Percentiles rank a stretch among this genome's conserved stretches.
These are phyloP conservation scores for Chenopodium formosanum DNA, from an alignment of 148 eudicot genomes.

Conservation along the genomic window DNA sequence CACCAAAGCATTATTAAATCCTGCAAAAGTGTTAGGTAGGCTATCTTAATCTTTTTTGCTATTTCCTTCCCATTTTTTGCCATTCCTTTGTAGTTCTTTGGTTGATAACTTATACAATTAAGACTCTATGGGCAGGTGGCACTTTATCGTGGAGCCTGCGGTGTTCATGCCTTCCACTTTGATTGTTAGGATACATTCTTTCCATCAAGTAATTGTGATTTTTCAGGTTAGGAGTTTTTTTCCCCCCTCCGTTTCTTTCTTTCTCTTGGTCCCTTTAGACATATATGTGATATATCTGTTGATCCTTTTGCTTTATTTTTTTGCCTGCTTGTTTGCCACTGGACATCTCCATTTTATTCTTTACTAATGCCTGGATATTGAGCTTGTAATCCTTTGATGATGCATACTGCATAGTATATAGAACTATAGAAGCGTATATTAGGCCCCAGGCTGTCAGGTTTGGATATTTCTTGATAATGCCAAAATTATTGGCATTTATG, in stretches of 20 bases:
- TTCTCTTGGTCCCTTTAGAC: neutral
- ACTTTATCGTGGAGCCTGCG: neutral
- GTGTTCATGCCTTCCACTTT: too few species aligned
- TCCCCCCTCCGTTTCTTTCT: too few species aligned
- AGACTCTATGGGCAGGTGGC: neutral
- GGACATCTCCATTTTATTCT: neutral
- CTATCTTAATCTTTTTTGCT: neutral
- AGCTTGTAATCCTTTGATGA: neutral
- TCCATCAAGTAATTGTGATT: neutral
- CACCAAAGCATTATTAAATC: constrained; percentile 1
- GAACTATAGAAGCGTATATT: neutral
- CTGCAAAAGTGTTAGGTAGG: neutral
- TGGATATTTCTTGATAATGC: neutral
- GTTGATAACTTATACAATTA: neutral
- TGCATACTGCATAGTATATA: neutral
- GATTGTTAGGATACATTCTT: neutral
- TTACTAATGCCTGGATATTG: neutral
- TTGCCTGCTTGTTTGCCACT: neutral
- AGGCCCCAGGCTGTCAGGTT: neutral
- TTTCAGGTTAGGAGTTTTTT: neutral
- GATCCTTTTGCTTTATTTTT: neutral
- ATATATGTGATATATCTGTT: neutral
- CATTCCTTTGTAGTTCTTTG: constrained; percentile 5
- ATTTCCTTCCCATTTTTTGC: neutral
- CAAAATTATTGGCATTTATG: neutral